Evolutionary conservation across 1,284 basidiomycete genomes (phyloP).

Genomic region (Cryptococcus neoformans): DNA sequence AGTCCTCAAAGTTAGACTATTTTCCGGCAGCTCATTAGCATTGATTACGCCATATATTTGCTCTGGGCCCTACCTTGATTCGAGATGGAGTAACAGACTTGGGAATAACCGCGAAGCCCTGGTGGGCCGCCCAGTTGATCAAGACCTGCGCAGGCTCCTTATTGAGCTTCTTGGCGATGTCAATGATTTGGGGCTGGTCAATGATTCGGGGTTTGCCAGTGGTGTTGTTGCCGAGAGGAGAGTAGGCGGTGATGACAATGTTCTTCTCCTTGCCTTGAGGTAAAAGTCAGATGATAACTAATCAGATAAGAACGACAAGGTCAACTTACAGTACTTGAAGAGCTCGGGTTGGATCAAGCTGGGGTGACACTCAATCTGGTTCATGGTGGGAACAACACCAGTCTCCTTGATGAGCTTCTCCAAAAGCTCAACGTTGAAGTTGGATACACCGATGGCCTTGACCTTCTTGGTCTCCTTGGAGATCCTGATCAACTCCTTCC

Average conservation of each 20-base stretch:
- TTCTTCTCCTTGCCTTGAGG: constrained; percentile 61
- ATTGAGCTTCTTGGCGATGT: constrained; percentile 56
- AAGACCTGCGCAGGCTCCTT: constrained; percentile 67
- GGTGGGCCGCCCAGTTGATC: constrained; percentile 64
- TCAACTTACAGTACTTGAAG: constrained; percentile 27
- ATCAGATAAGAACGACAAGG: neutral
- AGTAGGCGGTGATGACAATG: constrained; percentile 80
- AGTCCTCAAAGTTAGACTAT: constrained; percentile 66
- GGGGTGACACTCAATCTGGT: constrained; percentile 85
- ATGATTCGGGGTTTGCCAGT: constrained; percentile 51
- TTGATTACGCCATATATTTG: constrained; percentile 5
- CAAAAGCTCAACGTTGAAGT: constrained; percentile 68
- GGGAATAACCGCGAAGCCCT: constrained; percentile 67
- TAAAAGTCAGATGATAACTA: neutral
- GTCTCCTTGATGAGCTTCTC: constrained; percentile 70
- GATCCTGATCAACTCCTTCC: constrained; percentile 46
- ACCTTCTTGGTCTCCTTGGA: constrained; percentile 41
- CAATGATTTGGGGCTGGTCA: constrained; percentile 55
- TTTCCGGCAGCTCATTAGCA: constrained; percentile 23
- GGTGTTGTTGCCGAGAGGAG: constrained; percentile 68
- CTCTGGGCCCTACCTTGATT: constrained; percentile 45
- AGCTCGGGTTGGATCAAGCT: constrained; percentile 45
- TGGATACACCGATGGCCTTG: constrained; percentile 60
- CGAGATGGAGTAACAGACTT: constrained; percentile 58
- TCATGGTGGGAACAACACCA: constrained; percentile 70